Evolutionary conservation across 495 filamentous ascomycete genomes (phyloP).

Genomic region (Neurospora sp.): DNA sequence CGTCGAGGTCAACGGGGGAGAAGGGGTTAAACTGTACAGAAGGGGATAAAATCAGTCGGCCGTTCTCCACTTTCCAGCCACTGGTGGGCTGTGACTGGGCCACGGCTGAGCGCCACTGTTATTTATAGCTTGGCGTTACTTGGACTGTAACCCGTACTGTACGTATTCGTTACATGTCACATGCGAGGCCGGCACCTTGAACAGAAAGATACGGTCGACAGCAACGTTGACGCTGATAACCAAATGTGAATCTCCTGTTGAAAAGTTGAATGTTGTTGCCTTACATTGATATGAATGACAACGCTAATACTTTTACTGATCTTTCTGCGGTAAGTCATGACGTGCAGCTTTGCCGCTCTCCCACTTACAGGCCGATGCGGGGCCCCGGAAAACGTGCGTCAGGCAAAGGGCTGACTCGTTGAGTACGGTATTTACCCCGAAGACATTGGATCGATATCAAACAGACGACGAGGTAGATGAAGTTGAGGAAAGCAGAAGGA

Average conservation of each 20-base stretch:
- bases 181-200: not conserved
- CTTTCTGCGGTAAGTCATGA: not conserved
- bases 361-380: not conserved
- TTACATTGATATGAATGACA: too few relatives aligned
- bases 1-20: not conserved
- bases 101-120: not conserved
- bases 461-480: too few relatives aligned
- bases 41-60: not conserved
- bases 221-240: not conserved
- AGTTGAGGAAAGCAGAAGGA: not conserved
- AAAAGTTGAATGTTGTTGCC: too few relatives aligned
- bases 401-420: not conserved
- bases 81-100: not conserved
- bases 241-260: too few relatives aligned
- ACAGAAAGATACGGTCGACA: not conserved
- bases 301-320: too few relatives aligned
- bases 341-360: not conserved
- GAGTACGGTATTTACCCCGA: not conserved
- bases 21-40: not conserved
- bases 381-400: not conserved
- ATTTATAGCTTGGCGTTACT: not conserved
- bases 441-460: not conserved
- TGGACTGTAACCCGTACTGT: not conserved
- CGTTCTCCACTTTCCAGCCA: not conserved
- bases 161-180: not conserved